phyloP scores from a whole-genome alignment of 2,329 filamentous ascomycete genomes.

The Colletotrichum sansevieriae region DNA sequence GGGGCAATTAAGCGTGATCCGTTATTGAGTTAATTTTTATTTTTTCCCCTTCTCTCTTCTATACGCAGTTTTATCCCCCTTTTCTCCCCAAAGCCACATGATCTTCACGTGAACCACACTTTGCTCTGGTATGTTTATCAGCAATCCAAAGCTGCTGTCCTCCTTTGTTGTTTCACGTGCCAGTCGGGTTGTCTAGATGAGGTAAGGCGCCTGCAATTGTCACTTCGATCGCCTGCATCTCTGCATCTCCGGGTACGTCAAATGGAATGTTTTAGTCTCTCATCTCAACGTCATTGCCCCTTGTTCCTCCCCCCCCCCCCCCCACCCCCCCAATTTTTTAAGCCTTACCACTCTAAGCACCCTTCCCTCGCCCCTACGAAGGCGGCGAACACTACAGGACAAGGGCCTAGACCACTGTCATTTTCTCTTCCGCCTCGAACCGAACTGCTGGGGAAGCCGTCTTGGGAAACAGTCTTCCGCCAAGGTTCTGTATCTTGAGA shows the following conservation, averaged over 20 bases:
- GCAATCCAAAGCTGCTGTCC: not conserved
- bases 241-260: not conserved
- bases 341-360: conserved; percentile 17
- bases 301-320: not conserved
- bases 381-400: not conserved
- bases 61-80: not conserved
- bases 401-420: not conserved
- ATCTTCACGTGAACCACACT: not conserved
- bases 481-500: conserved; percentile 11
- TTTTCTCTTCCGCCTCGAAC: not conserved
- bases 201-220: not conserved
- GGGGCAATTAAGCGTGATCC: not conserved
- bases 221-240: not conserved
- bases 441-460: conserved; percentile 2
- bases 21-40: not conserved
- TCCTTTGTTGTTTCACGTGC: conserved; percentile 13
- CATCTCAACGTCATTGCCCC: conserved; percentile 40
- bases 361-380: not conserved
- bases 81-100: not conserved
- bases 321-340: not conserved
- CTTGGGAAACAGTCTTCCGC: not conserved
- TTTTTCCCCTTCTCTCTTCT: no score
- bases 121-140: not conserved
- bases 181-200: conserved; percentile 9
- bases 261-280: conserved; percentile 30